Conservation (phyloP, 1,284 basidiomycete species). For the Ganoderma lucidum region DNA sequence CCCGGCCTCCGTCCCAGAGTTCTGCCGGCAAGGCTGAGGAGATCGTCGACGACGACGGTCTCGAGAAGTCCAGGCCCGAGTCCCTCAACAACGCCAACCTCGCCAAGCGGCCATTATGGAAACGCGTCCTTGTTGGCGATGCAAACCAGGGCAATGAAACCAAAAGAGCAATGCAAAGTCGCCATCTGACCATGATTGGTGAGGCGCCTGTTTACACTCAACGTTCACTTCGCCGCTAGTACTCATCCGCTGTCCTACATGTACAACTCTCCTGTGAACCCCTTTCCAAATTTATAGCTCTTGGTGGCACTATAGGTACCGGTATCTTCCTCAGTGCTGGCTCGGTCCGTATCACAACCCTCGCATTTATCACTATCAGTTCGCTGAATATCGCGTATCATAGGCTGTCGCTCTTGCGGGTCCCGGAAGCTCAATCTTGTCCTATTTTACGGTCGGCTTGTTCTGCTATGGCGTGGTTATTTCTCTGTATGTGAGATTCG, state of each 20-base stretch:
- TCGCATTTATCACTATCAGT: background rate
- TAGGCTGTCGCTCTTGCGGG: constrained; percentile 54
- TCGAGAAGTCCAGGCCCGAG: constrained; percentile 25
- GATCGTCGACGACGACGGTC: constrained; percentile 11
- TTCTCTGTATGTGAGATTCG: constrained; percentile 46
- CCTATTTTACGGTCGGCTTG: constrained; percentile 57
- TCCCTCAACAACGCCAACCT: constrained; percentile 4
- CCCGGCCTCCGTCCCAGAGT: constrained; percentile 24
- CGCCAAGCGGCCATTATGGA: constrained; percentile 32
- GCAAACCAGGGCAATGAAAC: constrained; percentile 39
- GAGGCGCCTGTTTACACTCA: constrained; percentile 12
- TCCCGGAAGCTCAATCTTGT: constrained; percentile 57
- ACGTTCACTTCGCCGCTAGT: background rate
- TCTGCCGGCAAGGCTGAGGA: constrained; percentile 27
- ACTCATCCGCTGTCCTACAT: background rate
- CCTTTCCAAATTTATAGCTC: constrained; percentile 37
- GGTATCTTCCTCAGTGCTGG: constrained; percentile 64
- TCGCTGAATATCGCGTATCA: background rate
- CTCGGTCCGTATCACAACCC: constrained; percentile 40
- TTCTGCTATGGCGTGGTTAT: constrained; percentile 66
- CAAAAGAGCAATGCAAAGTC: constrained; percentile 49
- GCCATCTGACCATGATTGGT: constrained; percentile 56
- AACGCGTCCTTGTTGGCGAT: constrained; percentile 36
- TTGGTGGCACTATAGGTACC: constrained; percentile 60
- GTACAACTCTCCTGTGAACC: constrained; percentile 2